A percentile compares a stretch with the other conserved stretches of the same genome.
Evolutionary conservation across 352 stramenopile genomes (phyloP).

Genomic region (Pythium diclinum): DNA sequence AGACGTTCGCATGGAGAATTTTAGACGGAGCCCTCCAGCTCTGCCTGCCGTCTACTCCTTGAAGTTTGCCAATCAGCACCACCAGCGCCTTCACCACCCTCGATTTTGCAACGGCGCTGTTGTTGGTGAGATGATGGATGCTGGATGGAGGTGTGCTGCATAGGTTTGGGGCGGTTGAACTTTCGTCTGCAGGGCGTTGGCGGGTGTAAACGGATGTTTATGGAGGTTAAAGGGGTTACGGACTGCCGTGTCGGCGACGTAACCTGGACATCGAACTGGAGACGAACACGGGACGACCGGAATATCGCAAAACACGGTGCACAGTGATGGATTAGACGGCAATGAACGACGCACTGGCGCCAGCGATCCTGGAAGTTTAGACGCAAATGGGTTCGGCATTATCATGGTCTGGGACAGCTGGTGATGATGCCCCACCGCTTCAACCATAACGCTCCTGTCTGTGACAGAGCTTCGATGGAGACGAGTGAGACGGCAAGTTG

Average conservation of each 20-base stretch:
- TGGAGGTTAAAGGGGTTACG: slow-evolving; percentile 16
- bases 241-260: slow-evolving; percentile 5
- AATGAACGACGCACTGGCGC: background rate
- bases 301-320: slow-evolving; percentile 26
- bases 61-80: slow-evolving; percentile 19
- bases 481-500: background rate
- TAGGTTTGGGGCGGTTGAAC: slow-evolving; percentile 19
- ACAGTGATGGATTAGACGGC: slow-evolving; percentile 9
- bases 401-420: slow-evolving; percentile 14
- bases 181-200: slow-evolving; percentile 11
- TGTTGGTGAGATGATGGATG: background rate
- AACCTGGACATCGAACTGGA: slow-evolving; percentile 9
- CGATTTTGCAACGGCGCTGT: slow-evolving; percentile 14
- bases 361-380: slow-evolving; percentile 3
- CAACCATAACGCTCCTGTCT: background rate
- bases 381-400: slow-evolving; percentile 11
- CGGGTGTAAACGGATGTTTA: slow-evolving; percentile 12
- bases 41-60: background rate
- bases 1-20: background rate
- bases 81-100: slow-evolving; percentile 5
- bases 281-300: slow-evolving; percentile 19
- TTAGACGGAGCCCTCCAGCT: background rate
- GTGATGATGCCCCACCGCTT: slow-evolving; percentile 21
- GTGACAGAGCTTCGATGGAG: background rate
- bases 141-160: slow-evolving; percentile 18